phyloP scores from a whole-genome alignment of 1,284 basidiomycete genomes.

The Ustilago trichophora region DNA sequence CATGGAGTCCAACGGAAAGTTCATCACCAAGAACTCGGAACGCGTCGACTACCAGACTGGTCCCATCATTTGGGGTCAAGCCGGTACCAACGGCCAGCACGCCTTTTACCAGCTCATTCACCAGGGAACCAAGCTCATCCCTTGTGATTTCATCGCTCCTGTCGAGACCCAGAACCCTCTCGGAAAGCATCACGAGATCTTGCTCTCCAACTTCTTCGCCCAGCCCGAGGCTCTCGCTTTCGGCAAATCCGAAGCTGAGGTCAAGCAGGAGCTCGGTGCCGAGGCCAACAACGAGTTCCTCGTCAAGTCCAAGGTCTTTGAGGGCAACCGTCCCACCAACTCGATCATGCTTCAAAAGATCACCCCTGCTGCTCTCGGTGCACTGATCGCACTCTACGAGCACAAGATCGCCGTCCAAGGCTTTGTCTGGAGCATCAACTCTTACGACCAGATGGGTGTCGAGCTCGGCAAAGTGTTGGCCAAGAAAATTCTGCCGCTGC shows the following conservation, averaged over 20 bases:
- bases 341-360: conserved; percentile 92
- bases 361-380: conserved; percentile 88
- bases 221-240: conserved; percentile 92
- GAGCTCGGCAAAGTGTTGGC: conserved; percentile 89
- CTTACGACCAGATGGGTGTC: conserved; percentile 75
- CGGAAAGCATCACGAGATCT: conserved; percentile 88
- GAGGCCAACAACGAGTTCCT: conserved; percentile 80
- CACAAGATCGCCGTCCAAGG: conserved; percentile 99
- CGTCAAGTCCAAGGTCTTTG: conserved; percentile 96
- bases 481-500: conserved; percentile 90
- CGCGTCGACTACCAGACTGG: conserved; percentile 96
- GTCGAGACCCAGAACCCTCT: conserved; percentile 95
- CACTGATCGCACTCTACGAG: conserved; percentile 90
- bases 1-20: conserved; percentile 99
- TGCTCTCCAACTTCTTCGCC: conserved; percentile 97
- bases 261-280: conserved; percentile 79
- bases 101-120: conserved; percentile 99
- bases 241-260: conserved; percentile 92
- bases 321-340: conserved; percentile 96
- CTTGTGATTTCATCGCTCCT: conserved; percentile 91
- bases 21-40: conserved; percentile 88
- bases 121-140: conserved; percentile 77
- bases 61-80: conserved; percentile 98
- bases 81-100: conserved; percentile 98
- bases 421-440: conserved; percentile 97